These are phyloP conservation scores for Brettanomyces bruxellensis DNA, from an alignment of 805 yeast genomes.

Conservation along the genomic window DNA sequence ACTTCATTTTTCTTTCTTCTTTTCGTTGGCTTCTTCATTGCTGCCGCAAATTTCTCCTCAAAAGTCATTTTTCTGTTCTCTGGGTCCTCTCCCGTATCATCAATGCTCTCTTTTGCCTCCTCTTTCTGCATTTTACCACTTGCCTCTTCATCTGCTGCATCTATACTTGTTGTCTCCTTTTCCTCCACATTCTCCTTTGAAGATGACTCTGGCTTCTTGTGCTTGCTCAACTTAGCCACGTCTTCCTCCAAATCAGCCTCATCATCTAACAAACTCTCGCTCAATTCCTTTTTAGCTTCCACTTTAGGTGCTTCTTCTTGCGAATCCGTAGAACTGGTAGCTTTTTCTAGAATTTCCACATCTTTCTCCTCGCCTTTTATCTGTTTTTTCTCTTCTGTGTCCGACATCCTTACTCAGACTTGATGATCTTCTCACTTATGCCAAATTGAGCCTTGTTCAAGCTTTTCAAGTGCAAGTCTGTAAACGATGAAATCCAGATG, in stretches of 20 bases:
- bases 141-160: conserved; percentile 5
- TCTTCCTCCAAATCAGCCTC: conserved; percentile 12
- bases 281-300: neutral
- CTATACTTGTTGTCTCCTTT: conserved; percentile 8
- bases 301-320: neutral
- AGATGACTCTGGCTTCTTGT: neutral
- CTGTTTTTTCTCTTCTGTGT: neutral
- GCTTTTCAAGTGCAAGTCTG: too few species aligned
- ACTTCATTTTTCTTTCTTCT: conserved; percentile 77
- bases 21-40: conserved; percentile 54
- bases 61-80: conserved; percentile 55
- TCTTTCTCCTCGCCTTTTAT: neutral
- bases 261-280: too few species aligned
- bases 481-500: too few species aligned
- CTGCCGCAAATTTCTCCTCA: conserved; percentile 73
- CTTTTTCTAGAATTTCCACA: neutral
- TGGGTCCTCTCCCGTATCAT: conserved; percentile 7
- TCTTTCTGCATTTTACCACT: neutral
- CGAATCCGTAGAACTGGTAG: neutral
- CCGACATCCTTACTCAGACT: conserved; percentile 9
- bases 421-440: too few species aligned
- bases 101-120: conserved; percentile 3
- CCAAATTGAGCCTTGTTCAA: too few species aligned
- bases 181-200: conserved; percentile 2
- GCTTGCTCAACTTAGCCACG: conserved; percentile 4